Base-by-base conservation (phyloP, 352 stramenopile genomes). In the Phytopythium helicoides region DNA sequence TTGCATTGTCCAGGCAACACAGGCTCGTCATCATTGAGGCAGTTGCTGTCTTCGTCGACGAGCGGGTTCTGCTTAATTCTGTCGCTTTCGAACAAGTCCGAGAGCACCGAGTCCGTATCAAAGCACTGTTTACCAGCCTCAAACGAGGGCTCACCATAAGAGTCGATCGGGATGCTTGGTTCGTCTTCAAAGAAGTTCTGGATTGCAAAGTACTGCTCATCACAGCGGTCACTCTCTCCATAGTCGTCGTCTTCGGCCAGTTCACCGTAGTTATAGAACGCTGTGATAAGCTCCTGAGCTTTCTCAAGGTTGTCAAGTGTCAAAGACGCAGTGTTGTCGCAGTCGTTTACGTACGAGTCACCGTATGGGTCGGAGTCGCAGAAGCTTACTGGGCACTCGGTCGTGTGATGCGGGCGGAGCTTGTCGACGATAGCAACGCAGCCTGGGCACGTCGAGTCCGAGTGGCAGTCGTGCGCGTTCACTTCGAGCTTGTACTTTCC, bases 361-460 rank as follows among this genome's bases (percentile, higher is more conserved):
- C 48, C 22, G 31, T 66, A 14, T 45, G 53, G 14, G 0, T 52
- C 46, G 8, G 57, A 28, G 34, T 83, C 78, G 25, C 58, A 76
- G 47, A 84, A 76, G 33, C 52, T 64, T 8, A 22, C 28, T 0
- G 76, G 76, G 12, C 79, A 88, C 23, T 28, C 19, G 0, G 55
- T 69, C 1, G 60, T 85, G 31, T 47, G 47, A 16, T 54, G 54
- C 2, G 79, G 79, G 18, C 76, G 76, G 40, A 67, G 65, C 3
- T 76, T 55, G 45, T 90, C 79, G 6, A 86, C 60, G 16, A 90
- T 74, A 0, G 71, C 62, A 4, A 90, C 49, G 36, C 79, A 90
- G 3, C 74, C 79, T 6, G 54, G 42, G 54, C 76, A 90, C 52
- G 52, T 67, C 3, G 76, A 60, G 2, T 64, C 48, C 0, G 35